phyloP scores from a whole-genome alignment of 192 early-diverging fungal genomes.

The Coemansia sp. region DNA sequence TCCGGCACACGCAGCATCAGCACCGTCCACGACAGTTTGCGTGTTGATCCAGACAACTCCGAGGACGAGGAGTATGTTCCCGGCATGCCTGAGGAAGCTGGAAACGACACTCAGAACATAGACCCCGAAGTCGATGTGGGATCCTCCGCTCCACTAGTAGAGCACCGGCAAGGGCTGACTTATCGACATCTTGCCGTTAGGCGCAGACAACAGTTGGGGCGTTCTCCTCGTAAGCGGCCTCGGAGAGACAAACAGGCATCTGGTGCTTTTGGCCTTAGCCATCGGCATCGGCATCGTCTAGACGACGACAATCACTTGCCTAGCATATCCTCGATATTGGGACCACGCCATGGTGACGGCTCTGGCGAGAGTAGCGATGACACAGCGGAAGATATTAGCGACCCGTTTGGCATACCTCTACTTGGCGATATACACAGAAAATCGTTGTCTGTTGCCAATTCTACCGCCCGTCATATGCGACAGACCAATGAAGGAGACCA shows the following conservation, averaged over 20 bases:
- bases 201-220: conserved; percentile 7
- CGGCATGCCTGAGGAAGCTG: conserved; percentile 19
- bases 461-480: not conserved
- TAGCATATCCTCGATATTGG: conserved; percentile 15
- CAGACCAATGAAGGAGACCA: not conserved
- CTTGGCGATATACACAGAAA: conserved; percentile 4
- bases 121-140: not conserved
- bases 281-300: not conserved
- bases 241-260: not conserved
- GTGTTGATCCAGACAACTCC: conserved; percentile 31
- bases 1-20: not conserved
- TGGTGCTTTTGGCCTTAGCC: not conserved
- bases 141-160: not conserved
- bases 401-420: conserved; percentile 21
- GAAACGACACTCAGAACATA: conserved; percentile 12
- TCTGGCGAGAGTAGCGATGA: not conserved
- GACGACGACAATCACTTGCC: conserved; percentile 10
- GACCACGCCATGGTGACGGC: not conserved
- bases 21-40: not conserved
- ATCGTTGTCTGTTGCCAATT: not conserved
- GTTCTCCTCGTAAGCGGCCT: conserved; percentile 4
- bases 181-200: conserved; percentile 34
- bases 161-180: conserved; percentile 16
- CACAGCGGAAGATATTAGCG: not conserved
- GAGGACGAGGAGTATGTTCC: conserved; percentile 52